Conservation (phyloP, 2,329 filamentous ascomycete genomes). For the Huntiella savannae region DNA sequence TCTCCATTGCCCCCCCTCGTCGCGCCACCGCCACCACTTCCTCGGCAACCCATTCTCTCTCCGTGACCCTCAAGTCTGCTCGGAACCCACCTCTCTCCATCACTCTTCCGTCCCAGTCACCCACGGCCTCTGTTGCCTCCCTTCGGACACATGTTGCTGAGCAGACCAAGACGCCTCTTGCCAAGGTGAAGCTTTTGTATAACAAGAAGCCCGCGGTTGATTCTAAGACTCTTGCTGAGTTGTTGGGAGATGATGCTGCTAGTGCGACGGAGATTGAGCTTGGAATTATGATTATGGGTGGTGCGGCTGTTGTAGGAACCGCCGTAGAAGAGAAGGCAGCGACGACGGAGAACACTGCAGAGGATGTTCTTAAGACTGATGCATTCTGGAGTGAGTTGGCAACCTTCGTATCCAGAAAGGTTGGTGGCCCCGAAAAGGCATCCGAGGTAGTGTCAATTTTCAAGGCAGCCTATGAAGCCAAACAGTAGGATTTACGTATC, state of each 20-base stretch:
- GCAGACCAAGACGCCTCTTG: slow-evolving; percentile 42
- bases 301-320: slow-evolving; percentile 26
- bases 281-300: slow-evolving; percentile 73
- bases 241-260: slow-evolving; percentile 34
- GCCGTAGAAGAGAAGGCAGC: slow-evolving; percentile 17
- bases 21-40: slow-evolving; percentile 11
- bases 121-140: slow-evolving; percentile 57
- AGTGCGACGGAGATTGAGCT: slow-evolving; percentile 44
- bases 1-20: background rate
- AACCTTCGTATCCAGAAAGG: slow-evolving; percentile 58
- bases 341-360: slow-evolving; percentile 24
- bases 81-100: slow-evolving; percentile 56
- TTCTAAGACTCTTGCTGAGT: slow-evolving; percentile 56
- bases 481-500: slow-evolving; percentile 14
- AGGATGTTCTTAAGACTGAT: slow-evolving; percentile 41
- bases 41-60: slow-evolving; percentile 23
- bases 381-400: slow-evolving; percentile 77
- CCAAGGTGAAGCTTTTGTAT: slow-evolving; percentile 70
- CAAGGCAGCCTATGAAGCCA: slow-evolving; percentile 47
- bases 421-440: slow-evolving; percentile 51
- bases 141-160: slow-evolving; percentile 52
- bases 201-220: slow-evolving; percentile 75
- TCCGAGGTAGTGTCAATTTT: slow-evolving; percentile 49
- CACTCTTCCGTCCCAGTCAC: slow-evolving; percentile 40
- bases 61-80: slow-evolving; percentile 52